Evolutionary conservation across 2,329 filamentous ascomycete species (phyloP).

Genomic region (Aureobasidium sp.): DNA sequence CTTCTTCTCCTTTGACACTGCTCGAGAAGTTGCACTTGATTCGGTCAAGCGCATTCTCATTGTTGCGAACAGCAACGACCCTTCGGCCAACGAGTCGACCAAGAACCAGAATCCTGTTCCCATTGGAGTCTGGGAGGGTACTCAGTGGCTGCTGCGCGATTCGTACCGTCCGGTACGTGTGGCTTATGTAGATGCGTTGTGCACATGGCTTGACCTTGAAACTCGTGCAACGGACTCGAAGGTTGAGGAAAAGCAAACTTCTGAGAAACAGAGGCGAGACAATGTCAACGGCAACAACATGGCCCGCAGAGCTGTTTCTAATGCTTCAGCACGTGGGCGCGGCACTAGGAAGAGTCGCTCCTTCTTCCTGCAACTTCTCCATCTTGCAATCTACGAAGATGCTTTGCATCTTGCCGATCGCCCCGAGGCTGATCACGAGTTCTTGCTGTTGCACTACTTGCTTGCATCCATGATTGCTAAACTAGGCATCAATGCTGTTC

Average conservation of each 20-base stretch:
- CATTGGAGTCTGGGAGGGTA: constrained; percentile 88
- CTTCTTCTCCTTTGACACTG: constrained; percentile 56
- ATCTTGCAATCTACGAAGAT: constrained; percentile 84
- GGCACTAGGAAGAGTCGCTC: constrained; percentile 46
- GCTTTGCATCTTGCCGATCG: constrained; percentile 61
- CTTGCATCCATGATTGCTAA: constrained; percentile 64
- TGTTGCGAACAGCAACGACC: constrained; percentile 55
- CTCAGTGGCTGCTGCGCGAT: constrained; percentile 84
- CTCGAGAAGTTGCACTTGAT: constrained; percentile 58
- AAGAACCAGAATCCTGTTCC: constrained; percentile 56
- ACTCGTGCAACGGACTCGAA: constrained; percentile 21
- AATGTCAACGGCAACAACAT: constrained; percentile 25
- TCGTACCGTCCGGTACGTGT: constrained; percentile 67
- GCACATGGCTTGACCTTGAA: constrained; percentile 60
- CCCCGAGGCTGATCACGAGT: constrained; percentile 56
- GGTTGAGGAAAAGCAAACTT: constrained; percentile 4
- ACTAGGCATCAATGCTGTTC: constrained; percentile 73
- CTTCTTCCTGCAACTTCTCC: constrained; percentile 73
- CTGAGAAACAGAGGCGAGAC: constrained; percentile 34
- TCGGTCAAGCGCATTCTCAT: constrained; percentile 75
- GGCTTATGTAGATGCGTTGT: constrained; percentile 74
- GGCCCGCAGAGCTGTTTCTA: constrained; percentile 59
- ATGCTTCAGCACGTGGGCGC: constrained; percentile 54
- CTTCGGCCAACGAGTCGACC: constrained; percentile 47
- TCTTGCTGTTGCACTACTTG: constrained; percentile 68